These are phyloP conservation scores for Wickerhamomyces chambardii DNA, from an alignment of 805 yeast species.

Conservation along the genomic window DNA sequence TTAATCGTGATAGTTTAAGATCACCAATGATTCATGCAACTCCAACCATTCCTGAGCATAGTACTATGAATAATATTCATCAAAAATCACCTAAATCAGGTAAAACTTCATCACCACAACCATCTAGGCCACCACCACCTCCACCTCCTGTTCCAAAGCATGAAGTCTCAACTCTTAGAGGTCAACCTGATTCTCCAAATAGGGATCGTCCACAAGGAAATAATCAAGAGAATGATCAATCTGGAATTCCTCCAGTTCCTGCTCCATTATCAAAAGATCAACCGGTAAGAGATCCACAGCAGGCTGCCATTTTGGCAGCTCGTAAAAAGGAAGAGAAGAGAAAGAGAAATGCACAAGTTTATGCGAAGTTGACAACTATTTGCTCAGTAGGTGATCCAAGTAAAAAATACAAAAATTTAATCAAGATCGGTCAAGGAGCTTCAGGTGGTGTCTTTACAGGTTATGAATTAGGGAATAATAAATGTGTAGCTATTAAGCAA, in stretches of 20 bases:
- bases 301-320: conserved; percentile 46
- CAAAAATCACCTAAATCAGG: conserved; percentile 15
- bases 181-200: not conserved
- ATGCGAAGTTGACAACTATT: conserved; percentile 61
- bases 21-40: conserved; percentile 13
- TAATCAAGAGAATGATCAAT: conserved; percentile 2
- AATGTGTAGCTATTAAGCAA: conserved; percentile 88
- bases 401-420: conserved; percentile 52
- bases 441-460: conserved; percentile 96
- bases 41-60: conserved; percentile 1
- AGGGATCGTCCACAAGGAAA: too few relatives aligned
- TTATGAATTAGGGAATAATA: conserved; percentile 42
- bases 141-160: conserved; percentile 19
- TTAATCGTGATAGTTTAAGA: conserved; percentile 4
- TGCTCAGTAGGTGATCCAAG: conserved; percentile 86
- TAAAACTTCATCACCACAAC: not conserved
- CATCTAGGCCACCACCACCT: conserved; percentile 14
- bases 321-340: conserved; percentile 75
- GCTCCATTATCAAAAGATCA: conserved; percentile 27
- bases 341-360: conserved; percentile 60
- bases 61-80: too few relatives aligned
- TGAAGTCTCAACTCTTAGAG: not conserved
- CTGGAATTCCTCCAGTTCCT: too few relatives aligned
- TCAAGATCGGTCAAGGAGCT: conserved; percentile 96
- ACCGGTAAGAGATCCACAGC: conserved; percentile 33